Percentiles rank a stretch among this genome's conserved stretches.
phyloP scores from a whole-genome alignment of 2,329 filamentous ascomycete genomes.

The Colletotrichum brevisporum region DNA sequence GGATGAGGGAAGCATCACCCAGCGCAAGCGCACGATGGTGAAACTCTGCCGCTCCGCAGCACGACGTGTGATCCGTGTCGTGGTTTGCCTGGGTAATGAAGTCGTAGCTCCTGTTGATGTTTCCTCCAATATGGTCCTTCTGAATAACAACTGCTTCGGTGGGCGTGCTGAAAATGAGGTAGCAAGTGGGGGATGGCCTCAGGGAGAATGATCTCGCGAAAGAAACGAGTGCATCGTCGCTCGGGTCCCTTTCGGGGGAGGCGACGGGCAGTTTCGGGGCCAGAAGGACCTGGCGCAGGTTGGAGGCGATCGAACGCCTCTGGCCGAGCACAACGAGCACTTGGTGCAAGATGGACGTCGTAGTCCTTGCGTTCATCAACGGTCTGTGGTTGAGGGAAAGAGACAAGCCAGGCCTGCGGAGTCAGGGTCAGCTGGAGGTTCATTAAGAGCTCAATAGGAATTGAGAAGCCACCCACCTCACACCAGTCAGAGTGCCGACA shows the following conservation, averaged over 20 bases:
- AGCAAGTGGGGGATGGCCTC: conserved; percentile 66
- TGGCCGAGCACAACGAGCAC: conserved; percentile 67
- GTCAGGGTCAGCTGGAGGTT: not conserved
- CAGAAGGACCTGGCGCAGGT: conserved; percentile 56
- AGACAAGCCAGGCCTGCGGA: conserved; percentile 55
- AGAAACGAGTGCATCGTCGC: not conserved
- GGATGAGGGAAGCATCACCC: not conserved
- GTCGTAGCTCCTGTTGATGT: conserved; percentile 56
- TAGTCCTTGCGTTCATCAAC: conserved; percentile 58
- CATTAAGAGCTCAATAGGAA: no score
- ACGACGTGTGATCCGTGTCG: conserved; percentile 52
- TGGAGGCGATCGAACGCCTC: conserved; percentile 66
- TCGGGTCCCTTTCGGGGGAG: no score
- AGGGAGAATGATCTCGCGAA: conserved; percentile 47
- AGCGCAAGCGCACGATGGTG: conserved; percentile 5
- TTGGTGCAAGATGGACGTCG: conserved; percentile 62
- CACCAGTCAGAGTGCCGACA: conserved; percentile 64
- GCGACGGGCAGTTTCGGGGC: not conserved
- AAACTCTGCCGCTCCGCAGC: conserved; percentile 11
- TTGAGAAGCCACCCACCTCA: conserved; percentile 52
- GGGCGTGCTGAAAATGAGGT: conserved; percentile 69
- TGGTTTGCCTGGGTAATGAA: conserved; percentile 72
- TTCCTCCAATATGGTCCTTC: conserved; percentile 66
- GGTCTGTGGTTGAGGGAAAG: conserved; percentile 66
- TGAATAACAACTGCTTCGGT: conserved; percentile 63